Base-by-base conservation (phyloP, 2,329 filamentous ascomycete genomes). In the Hypoxylon sp. region DNA sequence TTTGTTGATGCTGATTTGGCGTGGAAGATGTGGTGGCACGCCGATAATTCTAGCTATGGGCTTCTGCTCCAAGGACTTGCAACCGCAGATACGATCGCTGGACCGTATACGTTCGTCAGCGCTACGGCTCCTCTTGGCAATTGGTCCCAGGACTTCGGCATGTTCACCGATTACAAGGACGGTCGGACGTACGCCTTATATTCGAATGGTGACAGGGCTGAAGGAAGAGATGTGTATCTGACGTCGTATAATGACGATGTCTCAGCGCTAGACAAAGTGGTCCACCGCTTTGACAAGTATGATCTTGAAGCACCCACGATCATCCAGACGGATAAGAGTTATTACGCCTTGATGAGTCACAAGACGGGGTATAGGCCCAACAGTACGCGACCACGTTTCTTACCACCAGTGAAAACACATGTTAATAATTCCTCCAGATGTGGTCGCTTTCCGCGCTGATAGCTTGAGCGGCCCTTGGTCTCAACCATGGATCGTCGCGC, bases 311-410 rank as follows among this genome's bases (percentile, higher is more conserved):
- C 87, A 0, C 88, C 88, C 0, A 88, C 85, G 0, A 89, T 89
- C 57, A 80, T 89, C 5, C 87, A 89, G 74, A 89, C 88, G 0
- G 86, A 89, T 35, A 81, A 82, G 65, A 88, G 85, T 70, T 90
- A 90, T 71, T 89, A 85, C 71, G 85, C 86, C 0, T 73, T 90
- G 37, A 89, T 89, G 87, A 88, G 85, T 70, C 88, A 89, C 69
- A 90, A 89, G 80, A 90, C 88, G 0, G 88, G 88, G 0, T 90
- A 90, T 61, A 80, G 88, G n/a, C 87, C 88, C 0, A 89, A 89
- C 57, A 89, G 77, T 77, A 13, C 59, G 62, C 30, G n/a, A 22
- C 27, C 1, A 10, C 6, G 48, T 2, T n/a, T 14, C n/a, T 22
- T 57, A n/a, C n/a, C 2, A 22, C 6, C 1, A 27, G 17, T n/a